These are phyloP conservation scores for Trapa incisa DNA, from an alignment of 345 rosid genomes.

Conservation along the genomic window DNA sequence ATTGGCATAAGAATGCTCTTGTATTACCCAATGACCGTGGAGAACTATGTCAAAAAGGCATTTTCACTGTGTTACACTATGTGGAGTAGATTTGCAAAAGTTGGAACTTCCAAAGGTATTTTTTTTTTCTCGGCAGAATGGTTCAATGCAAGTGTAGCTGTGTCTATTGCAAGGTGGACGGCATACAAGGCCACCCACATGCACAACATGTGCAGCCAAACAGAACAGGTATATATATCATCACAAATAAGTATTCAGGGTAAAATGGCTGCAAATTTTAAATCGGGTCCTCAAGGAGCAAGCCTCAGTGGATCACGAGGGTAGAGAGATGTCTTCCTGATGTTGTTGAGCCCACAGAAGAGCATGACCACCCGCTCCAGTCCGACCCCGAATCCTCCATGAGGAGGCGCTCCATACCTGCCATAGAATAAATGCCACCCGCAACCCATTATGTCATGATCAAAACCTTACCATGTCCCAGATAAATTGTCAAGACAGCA, in stretches of 20 bases:
- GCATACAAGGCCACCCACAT: too few species aligned
- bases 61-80: too few species aligned
- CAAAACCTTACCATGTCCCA: not conserved
- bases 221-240: not conserved
- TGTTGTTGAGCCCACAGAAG: conserved; percentile 64
- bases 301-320: conserved; percentile 77
- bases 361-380: conserved; percentile 86
- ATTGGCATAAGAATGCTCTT: too few species aligned
- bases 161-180: too few species aligned
- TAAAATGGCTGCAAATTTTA: not conserved
- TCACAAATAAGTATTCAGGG: not conserved
- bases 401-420: conserved; percentile 83
- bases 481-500: too few species aligned
- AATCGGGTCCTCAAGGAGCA: conserved; percentile 34
- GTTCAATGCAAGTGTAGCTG: too few species aligned
- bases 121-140: too few species aligned
- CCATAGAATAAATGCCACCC: not conserved
- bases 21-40: too few species aligned
- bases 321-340: conserved; percentile 66
- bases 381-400: conserved; percentile 87
- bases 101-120: too few species aligned
- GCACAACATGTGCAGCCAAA: not conserved
- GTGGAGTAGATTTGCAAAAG: too few species aligned
- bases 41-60: too few species aligned
- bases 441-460: not conserved